phyloP scores from a whole-genome alignment of 192 early-diverging fungal species.

The Obelidium mucronatum region DNA sequence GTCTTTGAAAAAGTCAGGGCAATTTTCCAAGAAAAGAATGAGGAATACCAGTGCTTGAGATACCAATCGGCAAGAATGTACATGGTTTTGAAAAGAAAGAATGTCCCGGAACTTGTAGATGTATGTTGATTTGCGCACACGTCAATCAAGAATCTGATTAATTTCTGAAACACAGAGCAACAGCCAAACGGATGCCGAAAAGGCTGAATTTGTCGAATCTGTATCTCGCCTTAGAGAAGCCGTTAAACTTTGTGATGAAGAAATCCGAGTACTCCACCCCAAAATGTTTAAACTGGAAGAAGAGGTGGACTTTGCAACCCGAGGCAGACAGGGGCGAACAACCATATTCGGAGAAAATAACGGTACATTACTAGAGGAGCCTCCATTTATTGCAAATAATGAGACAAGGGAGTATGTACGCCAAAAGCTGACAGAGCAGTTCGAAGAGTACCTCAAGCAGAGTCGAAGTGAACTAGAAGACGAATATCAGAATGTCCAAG shows the following conservation, averaged over 20 bases:
- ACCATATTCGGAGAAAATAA: neutral
- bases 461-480: neutral
- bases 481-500: neutral
- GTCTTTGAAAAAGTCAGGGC: neutral
- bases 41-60: constrained; percentile 31
- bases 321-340: neutral
- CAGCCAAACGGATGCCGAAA: neutral
- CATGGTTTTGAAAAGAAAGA: constrained; percentile 10
- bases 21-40: constrained; percentile 17
- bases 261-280: constrained; percentile 19
- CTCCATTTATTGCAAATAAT: constrained; percentile 2
- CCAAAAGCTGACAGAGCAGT: constrained; percentile 6
- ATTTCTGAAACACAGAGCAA: neutral
- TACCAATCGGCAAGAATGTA: constrained; percentile 14
- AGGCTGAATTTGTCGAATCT: neutral
- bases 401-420: constrained; percentile 11
- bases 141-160: neutral
- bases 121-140: neutral
- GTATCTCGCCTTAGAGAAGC: neutral
- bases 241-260: constrained; percentile 22
- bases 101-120: constrained; percentile 2
- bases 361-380: neutral
- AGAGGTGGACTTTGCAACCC: constrained; percentile 9
- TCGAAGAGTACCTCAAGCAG: constrained; percentile 3
- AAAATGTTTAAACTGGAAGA: constrained; percentile 36